Evolutionary conservation across 768 basidiomycete species (phyloP).

Genomic region (Pleurotus citrinopileatus): DNA sequence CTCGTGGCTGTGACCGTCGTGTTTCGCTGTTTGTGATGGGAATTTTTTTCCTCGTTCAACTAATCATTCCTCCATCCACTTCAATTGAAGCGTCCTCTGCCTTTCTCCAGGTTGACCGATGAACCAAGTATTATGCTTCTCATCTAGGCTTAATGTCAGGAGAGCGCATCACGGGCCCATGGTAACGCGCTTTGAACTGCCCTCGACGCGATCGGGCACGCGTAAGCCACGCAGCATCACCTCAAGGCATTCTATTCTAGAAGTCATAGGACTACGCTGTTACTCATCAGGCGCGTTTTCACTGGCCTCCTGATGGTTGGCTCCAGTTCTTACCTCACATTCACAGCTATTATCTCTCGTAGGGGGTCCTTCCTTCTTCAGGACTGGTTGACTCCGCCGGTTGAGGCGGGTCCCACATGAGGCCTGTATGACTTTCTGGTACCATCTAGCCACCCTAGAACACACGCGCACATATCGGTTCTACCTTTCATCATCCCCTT

Average conservation of each 20-base stretch:
- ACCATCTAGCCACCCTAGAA: neutral
- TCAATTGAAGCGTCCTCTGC: neutral
- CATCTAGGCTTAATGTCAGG: neutral
- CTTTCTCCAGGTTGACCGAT: neutral
- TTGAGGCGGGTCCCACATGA: conserved; percentile 2
- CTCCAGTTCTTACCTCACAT: conserved; percentile 8
- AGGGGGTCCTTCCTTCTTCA: neutral
- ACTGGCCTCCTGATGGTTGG: conserved; percentile 1
- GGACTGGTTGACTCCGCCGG: conserved; percentile 2
- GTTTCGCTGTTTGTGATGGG: neutral
- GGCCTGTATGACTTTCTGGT: neutral
- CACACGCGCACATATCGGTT: conserved; percentile 9
- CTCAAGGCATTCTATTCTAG: conserved; percentile 6
- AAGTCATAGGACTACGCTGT: conserved; percentile 1
- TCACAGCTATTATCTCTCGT: neutral
- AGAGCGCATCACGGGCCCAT: neutral
- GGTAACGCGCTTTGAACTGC: conserved; percentile 6
- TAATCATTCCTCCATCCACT: too few relatives aligned
- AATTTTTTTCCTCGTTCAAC: too few relatives aligned
- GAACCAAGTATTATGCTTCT: neutral
- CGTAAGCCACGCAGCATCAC: conserved; percentile 7
- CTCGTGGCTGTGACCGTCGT: conserved; percentile 1
- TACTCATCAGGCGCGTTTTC: conserved; percentile 5
- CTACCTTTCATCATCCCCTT: neutral
- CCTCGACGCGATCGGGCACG: conserved; percentile 3